Evolutionary conservation across 176 grass and related monocot species (phyloP).

Genomic region (Guadua angustifolia): DNA sequence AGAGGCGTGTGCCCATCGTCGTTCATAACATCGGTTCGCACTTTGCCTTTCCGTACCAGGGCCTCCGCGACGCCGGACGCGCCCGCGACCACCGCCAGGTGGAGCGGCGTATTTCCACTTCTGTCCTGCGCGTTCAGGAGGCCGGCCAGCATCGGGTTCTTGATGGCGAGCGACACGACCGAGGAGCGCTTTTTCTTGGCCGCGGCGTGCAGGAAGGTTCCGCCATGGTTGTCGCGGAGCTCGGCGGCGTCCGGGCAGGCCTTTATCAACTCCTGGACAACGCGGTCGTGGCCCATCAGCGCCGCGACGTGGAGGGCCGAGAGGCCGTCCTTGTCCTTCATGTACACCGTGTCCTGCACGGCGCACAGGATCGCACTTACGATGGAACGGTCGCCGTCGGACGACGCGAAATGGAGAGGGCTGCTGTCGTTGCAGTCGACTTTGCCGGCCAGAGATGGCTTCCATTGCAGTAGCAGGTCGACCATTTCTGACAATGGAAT

Average conservation of each 20-base stretch:
- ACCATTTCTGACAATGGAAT: no score
- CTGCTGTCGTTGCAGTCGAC: no score
- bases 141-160: neutral
- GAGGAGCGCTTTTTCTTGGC: neutral
- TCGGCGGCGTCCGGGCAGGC: neutral
- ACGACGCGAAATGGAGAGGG: neutral
- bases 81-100: neutral
- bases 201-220: conserved; percentile 37
- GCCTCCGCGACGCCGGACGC: neutral
- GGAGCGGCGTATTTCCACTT: conserved; percentile 41
- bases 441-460: no score
- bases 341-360: neutral
- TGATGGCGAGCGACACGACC: neutral
- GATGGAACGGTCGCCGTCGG: neutral
- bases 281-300: neutral
- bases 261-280: neutral
- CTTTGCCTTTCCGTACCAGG: neutral
- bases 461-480: no score
- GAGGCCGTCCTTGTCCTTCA: neutral
- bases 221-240: neutral
- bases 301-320: conserved; percentile 35
- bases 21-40: neutral
- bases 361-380: neutral
- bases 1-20: neutral
- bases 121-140: conserved; percentile 25